phyloP scores from a whole-genome alignment of 768 basidiomycete species.

The Boletus reticulatus region DNA sequence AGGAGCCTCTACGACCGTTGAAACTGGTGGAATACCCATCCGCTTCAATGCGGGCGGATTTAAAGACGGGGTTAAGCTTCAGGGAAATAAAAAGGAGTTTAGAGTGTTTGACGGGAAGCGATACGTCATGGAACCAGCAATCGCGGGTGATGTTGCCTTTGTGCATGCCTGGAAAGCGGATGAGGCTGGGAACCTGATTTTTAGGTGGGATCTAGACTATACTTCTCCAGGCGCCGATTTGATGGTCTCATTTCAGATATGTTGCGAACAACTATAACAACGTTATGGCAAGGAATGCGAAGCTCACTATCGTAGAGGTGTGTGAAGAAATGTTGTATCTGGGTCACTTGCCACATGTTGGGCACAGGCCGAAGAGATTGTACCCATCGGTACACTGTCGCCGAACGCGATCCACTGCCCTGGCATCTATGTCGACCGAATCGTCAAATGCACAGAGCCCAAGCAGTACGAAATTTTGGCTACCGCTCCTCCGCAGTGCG shows the following conservation, averaged over 20 bases:
- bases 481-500: conserved; percentile 46
- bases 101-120: conserved; percentile 69
- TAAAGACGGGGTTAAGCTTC: conserved; percentile 60
- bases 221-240: background rate
- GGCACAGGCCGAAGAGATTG: conserved; percentile 80
- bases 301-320: conserved; percentile 85
- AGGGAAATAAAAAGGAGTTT: conserved; percentile 71
- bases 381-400: conserved; percentile 73
- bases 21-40: conserved; percentile 72
- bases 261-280: conserved; percentile 82
- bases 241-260: conserved; percentile 47
- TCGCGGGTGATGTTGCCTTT: conserved; percentile 78
- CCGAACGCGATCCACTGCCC: conserved; percentile 82
- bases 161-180: conserved; percentile 90
- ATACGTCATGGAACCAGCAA: conserved; percentile 77
- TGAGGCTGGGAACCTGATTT: conserved; percentile 83
- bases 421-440: conserved; percentile 81
- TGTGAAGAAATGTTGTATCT: conserved; percentile 4
- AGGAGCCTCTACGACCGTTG: conserved; percentile 75
- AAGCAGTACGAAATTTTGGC: conserved; percentile 76
- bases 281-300: conserved; percentile 84
- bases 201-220: conserved; percentile 51
- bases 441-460: conserved; percentile 69
- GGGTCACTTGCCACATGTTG: background rate
- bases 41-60: conserved; percentile 75